These are phyloP conservation scores for Botrytis deweyae DNA, from an alignment of 2,329 filamentous ascomycete genomes.

Conservation along the genomic window DNA sequence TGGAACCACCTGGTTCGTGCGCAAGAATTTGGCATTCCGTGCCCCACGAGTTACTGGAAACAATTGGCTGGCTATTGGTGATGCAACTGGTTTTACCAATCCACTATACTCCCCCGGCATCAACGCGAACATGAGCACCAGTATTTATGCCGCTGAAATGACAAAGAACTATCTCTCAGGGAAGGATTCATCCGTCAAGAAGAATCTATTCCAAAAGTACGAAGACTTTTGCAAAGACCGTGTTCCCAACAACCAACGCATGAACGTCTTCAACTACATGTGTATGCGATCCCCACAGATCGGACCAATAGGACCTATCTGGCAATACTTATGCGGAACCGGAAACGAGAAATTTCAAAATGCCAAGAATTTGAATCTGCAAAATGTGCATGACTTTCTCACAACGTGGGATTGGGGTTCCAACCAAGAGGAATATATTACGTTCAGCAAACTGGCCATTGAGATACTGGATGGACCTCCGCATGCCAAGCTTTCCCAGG, in stretches of 20 bases:
- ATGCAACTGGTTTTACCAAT: conserved; percentile 38
- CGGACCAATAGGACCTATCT: conserved; percentile 31
- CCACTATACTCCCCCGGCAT: conserved; percentile 37
- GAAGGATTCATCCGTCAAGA: not conserved
- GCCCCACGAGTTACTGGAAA: conserved; percentile 33
- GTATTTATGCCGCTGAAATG: conserved; percentile 24
- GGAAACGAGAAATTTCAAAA: conserved; percentile 26
- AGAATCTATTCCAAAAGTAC: conserved; percentile 22
- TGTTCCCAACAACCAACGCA: conserved; percentile 28
- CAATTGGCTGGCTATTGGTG: conserved; percentile 36
- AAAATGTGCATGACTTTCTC: conserved; percentile 24
- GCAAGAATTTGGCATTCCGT: conserved; percentile 29
- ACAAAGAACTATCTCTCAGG: conserved; percentile 21
- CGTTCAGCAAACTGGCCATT: conserved; percentile 24
- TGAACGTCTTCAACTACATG: conserved; percentile 35
- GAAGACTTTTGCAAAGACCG: conserved; percentile 28
- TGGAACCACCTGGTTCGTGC: conserved; percentile 33
- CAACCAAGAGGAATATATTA: conserved; percentile 25
- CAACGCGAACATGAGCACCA: conserved; percentile 32
- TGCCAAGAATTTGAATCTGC: conserved; percentile 14
- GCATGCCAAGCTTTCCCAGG: not conserved
- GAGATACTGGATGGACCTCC: conserved; percentile 22
- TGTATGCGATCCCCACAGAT: conserved; percentile 30
- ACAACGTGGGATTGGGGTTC: conserved; percentile 31
- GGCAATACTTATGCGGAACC: conserved; percentile 31